Base-by-base conservation (phyloP, 306 rosid species). In the Castanospermum australe region DNA sequence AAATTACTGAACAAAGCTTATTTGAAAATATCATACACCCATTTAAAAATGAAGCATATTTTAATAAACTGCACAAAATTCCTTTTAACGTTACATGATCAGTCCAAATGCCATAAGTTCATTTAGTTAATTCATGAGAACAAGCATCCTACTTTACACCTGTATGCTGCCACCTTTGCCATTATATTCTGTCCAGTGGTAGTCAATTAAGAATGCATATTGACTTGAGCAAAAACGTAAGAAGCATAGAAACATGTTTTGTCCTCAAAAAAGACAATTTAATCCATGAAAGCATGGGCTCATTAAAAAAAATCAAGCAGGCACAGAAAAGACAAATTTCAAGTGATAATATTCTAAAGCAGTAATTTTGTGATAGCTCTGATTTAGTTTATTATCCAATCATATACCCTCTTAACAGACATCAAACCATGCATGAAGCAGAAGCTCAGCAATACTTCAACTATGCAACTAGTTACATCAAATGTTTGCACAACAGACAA, bases 21-120 rank as follows among this genome's bases (percentile, higher is more conserved):
- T 45, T 71, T 10, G 12, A 82, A 74, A 36, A 65, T 65, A 35
- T 59, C 24, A 42, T 7, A 2, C 63, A 6, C 5, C 75, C 52
- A 30, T 65, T 73, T 81, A 38, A 15, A 51, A 25, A 63, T 64
- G 69, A 79, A 79, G 39, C 42, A 61, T 55, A 52, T 69, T 75
- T 74, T 71, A 45, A 50, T 41, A 24, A 74, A 71, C 57, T 18
- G 25, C 50, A 55, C 67, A 41, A 52, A 68, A 48, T 30, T 39
- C 17, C 69, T 12, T 66, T 48, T 44, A 70, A 42, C 5, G 5
- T 21, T 55, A 22, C 55, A 41, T 52, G 55, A 38, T 41, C 60
- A 59, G 52, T 57, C 51, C 48, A 66, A 60, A 67, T 15, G 62
- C 67, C 78, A 30, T 25, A 67, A 62, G 77, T 66, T 79, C 33